These are phyloP conservation scores for Cornus suecica DNA, from an alignment of 148 eudicot species.

Conservation along the genomic window DNA sequence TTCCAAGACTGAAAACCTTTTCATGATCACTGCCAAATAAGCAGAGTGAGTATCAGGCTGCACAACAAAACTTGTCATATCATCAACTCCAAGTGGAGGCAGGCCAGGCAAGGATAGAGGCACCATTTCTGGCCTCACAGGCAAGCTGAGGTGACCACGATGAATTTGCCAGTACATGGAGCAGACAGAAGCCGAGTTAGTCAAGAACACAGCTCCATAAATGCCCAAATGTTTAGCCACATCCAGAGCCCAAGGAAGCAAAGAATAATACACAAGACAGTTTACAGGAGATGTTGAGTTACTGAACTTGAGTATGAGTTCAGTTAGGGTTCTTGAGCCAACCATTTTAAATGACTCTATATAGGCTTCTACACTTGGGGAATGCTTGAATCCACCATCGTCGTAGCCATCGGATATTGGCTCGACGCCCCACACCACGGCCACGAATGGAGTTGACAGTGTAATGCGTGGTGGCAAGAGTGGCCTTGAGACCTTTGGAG, in stretches of 20 bases:
- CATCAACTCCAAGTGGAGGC: background rate
- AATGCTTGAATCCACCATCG: background rate
- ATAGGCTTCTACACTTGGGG: background rate
- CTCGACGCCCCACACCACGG: background rate
- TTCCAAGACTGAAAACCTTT: constrained; percentile 10
- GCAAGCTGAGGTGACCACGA: background rate
- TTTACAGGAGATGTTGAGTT: background rate
- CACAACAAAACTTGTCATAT: constrained; percentile 14
- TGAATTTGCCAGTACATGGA: background rate
- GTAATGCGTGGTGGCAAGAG: background rate
- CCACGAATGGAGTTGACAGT: background rate
- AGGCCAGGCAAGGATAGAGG: background rate
- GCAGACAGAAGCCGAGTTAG: constrained; percentile 11
- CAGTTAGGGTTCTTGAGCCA: background rate
- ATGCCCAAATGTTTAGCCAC: background rate
- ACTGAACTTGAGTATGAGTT: constrained; percentile 2
- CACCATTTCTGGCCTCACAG: background rate
- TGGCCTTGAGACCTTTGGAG: background rate
- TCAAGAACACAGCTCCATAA: background rate
- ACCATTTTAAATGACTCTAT: constrained; percentile 4
- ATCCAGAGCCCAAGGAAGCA: constrained; percentile 1
- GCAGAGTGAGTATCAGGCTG: constrained; percentile 1
- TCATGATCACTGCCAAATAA: constrained; percentile 19
- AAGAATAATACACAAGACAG: background rate
- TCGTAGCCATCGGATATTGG: constrained; percentile 4